Percentiles rank a stretch among this genome's conserved stretches.
Conservation (phyloP, 2,329 filamentous ascomycete species). For the Arachnomyces sp. region DNA sequence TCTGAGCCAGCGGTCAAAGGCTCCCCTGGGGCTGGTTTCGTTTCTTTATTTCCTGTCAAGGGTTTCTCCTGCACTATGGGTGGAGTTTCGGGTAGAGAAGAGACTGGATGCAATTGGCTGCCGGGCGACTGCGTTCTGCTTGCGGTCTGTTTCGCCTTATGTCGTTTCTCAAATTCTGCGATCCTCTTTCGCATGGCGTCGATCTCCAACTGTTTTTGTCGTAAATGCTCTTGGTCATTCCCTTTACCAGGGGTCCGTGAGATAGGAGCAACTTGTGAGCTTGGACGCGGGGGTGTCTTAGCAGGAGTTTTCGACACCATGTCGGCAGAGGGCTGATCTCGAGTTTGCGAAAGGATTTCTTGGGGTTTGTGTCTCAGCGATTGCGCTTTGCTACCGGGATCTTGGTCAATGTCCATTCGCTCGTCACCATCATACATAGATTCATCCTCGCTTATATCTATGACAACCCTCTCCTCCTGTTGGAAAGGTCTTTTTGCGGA, state of each 20-base stretch:
- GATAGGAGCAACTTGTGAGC: slow-evolving; percentile 21
- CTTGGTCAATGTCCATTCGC: too few relatives aligned
- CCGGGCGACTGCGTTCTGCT: slow-evolving; percentile 30
- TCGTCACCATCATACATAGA: slow-evolving; percentile 12
- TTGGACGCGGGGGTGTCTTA: too few relatives aligned
- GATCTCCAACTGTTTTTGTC: slow-evolving; percentile 42
- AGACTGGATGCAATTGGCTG: slow-evolving; percentile 15
- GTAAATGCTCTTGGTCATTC: slow-evolving; percentile 36
- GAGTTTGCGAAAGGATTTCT: too few relatives aligned
- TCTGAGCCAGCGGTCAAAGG: background rate
- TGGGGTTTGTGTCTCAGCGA: background rate
- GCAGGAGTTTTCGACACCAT: too few relatives aligned
- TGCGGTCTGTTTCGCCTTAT: slow-evolving; percentile 32
- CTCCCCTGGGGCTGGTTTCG: background rate
- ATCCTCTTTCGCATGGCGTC: slow-evolving; percentile 41
- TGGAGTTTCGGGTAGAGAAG: slow-evolving; percentile 11
- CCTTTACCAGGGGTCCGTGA: slow-evolving; percentile 29
- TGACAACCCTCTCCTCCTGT: slow-evolving; percentile 61
- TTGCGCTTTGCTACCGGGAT: too few relatives aligned
- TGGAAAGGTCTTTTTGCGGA: slow-evolving; percentile 54
- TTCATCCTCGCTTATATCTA: slow-evolving; percentile 75
- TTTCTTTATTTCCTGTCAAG: background rate
- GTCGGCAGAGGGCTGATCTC: background rate
- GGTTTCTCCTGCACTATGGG: background rate
- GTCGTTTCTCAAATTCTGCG: slow-evolving; percentile 40